A percentile compares a stretch with the other conserved stretches of the same genome.
Conservation (phyloP, 2,329 filamentous ascomycete species). For the Penicillium brasilianum region DNA sequence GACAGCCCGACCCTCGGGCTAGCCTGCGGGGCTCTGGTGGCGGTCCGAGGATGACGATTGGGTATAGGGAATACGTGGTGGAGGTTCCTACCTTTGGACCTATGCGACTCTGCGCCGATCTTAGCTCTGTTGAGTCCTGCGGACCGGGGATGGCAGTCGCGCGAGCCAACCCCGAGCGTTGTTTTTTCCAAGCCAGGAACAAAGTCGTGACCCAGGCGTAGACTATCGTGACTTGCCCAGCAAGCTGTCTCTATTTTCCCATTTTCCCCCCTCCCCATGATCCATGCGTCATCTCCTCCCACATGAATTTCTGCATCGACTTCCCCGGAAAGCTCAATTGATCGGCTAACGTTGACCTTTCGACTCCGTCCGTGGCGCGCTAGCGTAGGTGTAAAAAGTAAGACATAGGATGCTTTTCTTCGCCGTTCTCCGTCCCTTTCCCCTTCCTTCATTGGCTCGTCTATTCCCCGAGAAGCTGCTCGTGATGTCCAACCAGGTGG, state of each 20-base stretch:
- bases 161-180: neutral
- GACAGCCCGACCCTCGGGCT: conserved; percentile 1
- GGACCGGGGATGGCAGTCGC: neutral
- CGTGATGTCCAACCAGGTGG: conserved; percentile 7
- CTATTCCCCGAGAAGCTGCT: conserved; percentile 9
- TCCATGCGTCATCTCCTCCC: neutral
- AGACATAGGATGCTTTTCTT: conserved; percentile 3
- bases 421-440: conserved; percentile 1
- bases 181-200: neutral
- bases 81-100: neutral
- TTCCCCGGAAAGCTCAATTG: conserved; percentile 6
- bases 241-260: no score
- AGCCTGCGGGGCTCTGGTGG: neutral
- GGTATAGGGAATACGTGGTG: neutral
- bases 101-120: conserved; percentile 6
- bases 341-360: neutral
- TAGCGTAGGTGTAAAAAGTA: neutral
- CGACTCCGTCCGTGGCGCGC: conserved; percentile 2
- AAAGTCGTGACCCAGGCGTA: neutral
- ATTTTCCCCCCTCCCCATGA: neutral
- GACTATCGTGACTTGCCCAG: no score
- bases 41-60: neutral
- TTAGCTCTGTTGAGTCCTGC: neutral
- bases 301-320: neutral
- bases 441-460: neutral